phyloP scores from a whole-genome alignment of 108 stramenopile species.

The Cylindrotheca fusiformis region DNA sequence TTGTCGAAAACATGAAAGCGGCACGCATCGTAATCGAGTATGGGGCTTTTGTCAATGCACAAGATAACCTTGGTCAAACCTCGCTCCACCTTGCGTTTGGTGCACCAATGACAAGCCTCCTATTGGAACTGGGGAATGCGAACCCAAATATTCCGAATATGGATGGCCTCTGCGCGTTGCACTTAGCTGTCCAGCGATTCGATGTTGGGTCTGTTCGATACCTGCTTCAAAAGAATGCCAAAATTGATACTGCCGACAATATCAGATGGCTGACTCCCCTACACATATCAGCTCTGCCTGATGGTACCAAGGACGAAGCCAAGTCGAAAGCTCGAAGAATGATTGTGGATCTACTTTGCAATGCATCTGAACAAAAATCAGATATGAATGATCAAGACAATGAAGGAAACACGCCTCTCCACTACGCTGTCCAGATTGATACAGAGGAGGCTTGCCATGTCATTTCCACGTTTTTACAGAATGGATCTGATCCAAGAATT shows the following conservation, averaged over 20 bases:
- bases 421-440: constrained; percentile 73
- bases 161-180: constrained; percentile 76
- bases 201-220: constrained; percentile 62
- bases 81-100: constrained; percentile 64
- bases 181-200: constrained; percentile 68
- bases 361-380: constrained; percentile 4
- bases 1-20: constrained; percentile 37
- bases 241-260: constrained; percentile 76
- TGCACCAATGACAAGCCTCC: constrained; percentile 41
- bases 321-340: constrained; percentile 10
- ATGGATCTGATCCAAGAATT: constrained; percentile 69
- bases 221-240: constrained; percentile 53
- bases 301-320: constrained; percentile 12
- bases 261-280: constrained; percentile 76
- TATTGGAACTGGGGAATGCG: constrained; percentile 53
- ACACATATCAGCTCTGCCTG: constrained; percentile 61
- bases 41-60: constrained; percentile 63
- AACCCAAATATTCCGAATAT: constrained; percentile 88
- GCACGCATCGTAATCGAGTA: constrained; percentile 48
- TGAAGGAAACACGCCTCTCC: constrained; percentile 84
- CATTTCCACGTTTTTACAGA: constrained; percentile 61
- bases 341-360: constrained; percentile 35
- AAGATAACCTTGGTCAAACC: constrained; percentile 78
- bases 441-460: constrained; percentile 65
- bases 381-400: constrained; percentile 84